Evolutionary conservation across 345 rosid species (phyloP).

Genomic region (Bruguiera parviflora): DNA sequence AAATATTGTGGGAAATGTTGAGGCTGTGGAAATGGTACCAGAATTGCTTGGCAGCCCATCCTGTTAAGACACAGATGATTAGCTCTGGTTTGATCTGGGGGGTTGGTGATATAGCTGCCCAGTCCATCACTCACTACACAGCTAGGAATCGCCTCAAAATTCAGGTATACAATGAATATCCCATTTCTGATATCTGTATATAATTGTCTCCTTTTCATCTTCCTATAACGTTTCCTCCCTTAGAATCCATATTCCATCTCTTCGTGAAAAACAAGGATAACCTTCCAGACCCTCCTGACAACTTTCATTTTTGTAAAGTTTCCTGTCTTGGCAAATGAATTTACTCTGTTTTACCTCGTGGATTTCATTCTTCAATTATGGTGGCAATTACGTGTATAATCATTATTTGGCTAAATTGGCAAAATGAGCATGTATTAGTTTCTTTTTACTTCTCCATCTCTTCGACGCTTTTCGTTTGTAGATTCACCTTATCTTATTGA

Average conservation of each 20-base stretch:
- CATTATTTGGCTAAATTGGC: background rate
- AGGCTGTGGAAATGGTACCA: conserved; percentile 40
- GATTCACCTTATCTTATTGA: background rate
- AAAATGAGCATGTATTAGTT: conserved; percentile 4
- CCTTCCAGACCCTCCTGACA: too few species aligned
- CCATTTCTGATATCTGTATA: background rate
- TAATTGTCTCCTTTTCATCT: background rate
- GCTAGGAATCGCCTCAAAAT: conserved; percentile 14
- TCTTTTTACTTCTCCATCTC: background rate
- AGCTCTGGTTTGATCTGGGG: conserved; percentile 51
- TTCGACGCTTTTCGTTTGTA: background rate
- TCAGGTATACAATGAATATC: conserved; percentile 15
- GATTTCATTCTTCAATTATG: background rate
- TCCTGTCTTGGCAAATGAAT: background rate
- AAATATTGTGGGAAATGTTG: conserved; percentile 20
- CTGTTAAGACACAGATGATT: conserved; percentile 38
- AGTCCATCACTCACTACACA: conserved; percentile 31
- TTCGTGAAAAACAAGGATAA: too few species aligned
- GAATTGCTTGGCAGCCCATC: conserved; percentile 39
- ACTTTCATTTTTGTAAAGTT: background rate
- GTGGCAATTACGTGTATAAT: background rate
- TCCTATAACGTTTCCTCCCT: background rate
- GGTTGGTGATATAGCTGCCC: conserved; percentile 41
- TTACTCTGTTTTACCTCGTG: background rate
- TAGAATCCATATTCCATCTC: too few species aligned